Evolutionary conservation across 495 filamentous ascomycete species (phyloP).

Genomic region (Chaetomidium leptoderma): DNA sequence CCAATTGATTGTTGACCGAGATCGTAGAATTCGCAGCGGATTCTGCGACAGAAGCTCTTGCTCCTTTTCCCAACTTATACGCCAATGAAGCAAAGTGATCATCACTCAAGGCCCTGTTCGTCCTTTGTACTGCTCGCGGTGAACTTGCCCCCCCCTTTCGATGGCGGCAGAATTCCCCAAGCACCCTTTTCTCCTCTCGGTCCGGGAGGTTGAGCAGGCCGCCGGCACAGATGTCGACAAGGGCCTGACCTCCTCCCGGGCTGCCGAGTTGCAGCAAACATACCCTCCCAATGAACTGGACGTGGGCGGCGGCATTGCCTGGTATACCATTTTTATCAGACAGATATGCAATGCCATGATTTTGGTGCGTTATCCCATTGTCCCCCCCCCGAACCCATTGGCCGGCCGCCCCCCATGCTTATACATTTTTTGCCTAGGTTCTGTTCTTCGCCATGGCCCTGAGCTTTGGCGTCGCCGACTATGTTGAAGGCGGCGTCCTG

Average conservation of each 20-base stretch:
- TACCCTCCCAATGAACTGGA: conserved; percentile 61
- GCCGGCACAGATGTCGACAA: conserved; percentile 54
- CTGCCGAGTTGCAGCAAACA: conserved; percentile 44
- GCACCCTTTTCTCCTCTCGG: conserved; percentile 51
- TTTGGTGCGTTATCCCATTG: conserved; percentile 40
- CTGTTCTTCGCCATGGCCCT: conserved; percentile 80
- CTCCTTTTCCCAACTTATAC: background rate
- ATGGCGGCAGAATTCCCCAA: conserved; percentile 44
- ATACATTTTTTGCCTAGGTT: conserved; percentile 52
- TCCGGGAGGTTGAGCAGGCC: conserved; percentile 49
- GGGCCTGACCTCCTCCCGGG: conserved; percentile 51
- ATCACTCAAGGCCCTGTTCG: conserved; percentile 1
- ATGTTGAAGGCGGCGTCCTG: conserved; percentile 79
- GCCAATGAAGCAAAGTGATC: conserved; percentile 17
- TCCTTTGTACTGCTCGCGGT: background rate
- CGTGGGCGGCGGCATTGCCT: conserved; percentile 54
- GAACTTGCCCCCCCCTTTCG: conserved; percentile 11
- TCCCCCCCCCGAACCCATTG: background rate
- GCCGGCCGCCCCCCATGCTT: conserved; percentile 10
- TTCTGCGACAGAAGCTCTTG: conserved; percentile 1
- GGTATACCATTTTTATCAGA: conserved; percentile 63
- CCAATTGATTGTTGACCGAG: background rate
- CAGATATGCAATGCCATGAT: conserved; percentile 67
- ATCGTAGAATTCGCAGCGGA: conserved; percentile 7
- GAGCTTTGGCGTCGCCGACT: conserved; percentile 74